phyloP scores from a whole-genome alignment of 495 filamentous ascomycete genomes.

The Talaromyces nanjingensis region DNA sequence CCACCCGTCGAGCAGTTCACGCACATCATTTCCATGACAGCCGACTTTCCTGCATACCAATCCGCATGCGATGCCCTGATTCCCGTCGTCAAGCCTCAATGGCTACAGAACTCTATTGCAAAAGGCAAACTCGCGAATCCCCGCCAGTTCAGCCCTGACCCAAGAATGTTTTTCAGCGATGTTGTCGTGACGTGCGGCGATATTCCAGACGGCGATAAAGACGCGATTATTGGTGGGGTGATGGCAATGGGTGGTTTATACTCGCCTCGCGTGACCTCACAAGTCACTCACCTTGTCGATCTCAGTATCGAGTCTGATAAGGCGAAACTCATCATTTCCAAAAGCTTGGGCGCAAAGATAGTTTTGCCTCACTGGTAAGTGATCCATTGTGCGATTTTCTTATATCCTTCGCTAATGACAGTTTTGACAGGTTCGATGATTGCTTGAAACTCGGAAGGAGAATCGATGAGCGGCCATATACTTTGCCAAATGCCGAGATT shows the following conservation, averaged over 20 bases:
- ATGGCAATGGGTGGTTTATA: slow-evolving; percentile 84
- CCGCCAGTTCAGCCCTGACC: slow-evolving; percentile 83
- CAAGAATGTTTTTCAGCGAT: slow-evolving; percentile 79
- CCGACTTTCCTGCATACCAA: slow-evolving; percentile 81
- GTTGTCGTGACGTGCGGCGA: slow-evolving; percentile 71
- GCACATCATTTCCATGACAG: slow-evolving; percentile 76
- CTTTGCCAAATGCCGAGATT: slow-evolving; percentile 80
- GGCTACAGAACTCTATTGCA: slow-evolving; percentile 62
- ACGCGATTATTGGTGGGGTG: slow-evolving; percentile 85
- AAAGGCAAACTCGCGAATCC: slow-evolving; percentile 68
- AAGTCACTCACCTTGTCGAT: slow-evolving; percentile 85
- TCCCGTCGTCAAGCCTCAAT: slow-evolving; percentile 76
- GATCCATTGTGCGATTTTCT: neutral
- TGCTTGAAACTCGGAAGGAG: slow-evolving; percentile 84
- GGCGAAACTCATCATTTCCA: slow-evolving; percentile 55
- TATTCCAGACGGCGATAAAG: slow-evolving; percentile 81
- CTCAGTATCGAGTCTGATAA: slow-evolving; percentile 68
- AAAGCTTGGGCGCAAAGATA: slow-evolving; percentile 64
- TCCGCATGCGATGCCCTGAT: slow-evolving; percentile 64
- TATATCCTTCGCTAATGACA: neutral
- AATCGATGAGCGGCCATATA: slow-evolving; percentile 83
- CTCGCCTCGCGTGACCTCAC: slow-evolving; percentile 55
- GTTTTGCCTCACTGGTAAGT: slow-evolving; percentile 90
- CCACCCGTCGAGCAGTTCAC: slow-evolving; percentile 56
- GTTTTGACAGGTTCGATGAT: slow-evolving; percentile 75